Conservation (phyloP, 78 protist species). For the Bodo saltans region DNA sequence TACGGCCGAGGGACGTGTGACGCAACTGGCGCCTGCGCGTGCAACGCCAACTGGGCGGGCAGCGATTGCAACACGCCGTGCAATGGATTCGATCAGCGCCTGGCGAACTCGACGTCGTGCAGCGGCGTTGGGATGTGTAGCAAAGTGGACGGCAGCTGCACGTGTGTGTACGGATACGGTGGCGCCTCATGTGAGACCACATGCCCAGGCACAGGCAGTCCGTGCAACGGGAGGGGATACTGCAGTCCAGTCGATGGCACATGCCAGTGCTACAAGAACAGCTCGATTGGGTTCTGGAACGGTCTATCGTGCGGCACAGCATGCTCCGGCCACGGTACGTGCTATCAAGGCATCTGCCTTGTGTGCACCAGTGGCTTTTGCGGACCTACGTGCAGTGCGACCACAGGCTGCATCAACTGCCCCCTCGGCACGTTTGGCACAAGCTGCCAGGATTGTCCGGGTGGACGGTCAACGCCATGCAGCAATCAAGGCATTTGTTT, state of each 20-base stretch:
- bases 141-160: not conserved
- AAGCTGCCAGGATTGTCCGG: constrained; percentile 1
- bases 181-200: constrained; percentile 13
- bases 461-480: not conserved
- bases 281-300: constrained; percentile 4
- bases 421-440: not conserved
- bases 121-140: constrained; percentile 4
- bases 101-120: not conserved
- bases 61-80: not conserved
- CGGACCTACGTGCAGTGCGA: not conserved
- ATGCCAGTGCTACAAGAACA: not conserved
- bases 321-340: constrained; percentile 30
- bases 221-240: constrained; percentile 17
- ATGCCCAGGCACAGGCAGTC: not conserved
- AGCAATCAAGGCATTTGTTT: not conserved
- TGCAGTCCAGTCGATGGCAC: not conserved
- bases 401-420: not conserved
- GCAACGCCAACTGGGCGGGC: constrained; percentile 10
- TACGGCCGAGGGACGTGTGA: constrained; percentile 7
- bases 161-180: not conserved
- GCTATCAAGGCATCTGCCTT: constrained; percentile 12
- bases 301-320: not conserved
- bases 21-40: constrained; percentile 10
- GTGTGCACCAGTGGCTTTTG: not conserved
- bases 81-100: not conserved